These are phyloP conservation scores for Imleria badia DNA, from an alignment of 768 basidiomycete species.

Conservation along the genomic window DNA sequence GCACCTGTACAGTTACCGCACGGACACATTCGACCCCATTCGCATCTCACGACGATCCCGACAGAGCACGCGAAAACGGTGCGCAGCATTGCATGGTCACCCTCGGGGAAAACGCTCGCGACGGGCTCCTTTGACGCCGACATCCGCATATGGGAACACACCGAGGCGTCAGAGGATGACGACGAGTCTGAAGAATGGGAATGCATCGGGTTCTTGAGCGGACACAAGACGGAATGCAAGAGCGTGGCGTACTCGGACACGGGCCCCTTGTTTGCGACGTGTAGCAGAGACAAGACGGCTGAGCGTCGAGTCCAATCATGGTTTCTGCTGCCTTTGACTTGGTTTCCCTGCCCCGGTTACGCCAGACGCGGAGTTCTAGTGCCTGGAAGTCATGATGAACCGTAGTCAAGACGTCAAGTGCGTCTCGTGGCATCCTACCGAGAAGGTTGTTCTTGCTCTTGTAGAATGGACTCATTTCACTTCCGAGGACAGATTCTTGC, in stretches of 20 bases:
- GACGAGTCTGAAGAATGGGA: constrained; percentile 70
- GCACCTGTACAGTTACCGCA: constrained; percentile 71
- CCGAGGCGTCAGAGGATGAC: constrained; percentile 45
- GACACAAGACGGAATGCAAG: constrained; percentile 98
- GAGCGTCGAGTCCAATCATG: constrained; percentile 14
- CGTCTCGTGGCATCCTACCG: constrained; percentile 91
- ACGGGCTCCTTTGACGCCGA: constrained; percentile 94
- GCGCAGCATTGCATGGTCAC: constrained; percentile 83
- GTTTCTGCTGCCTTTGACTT: constrained; percentile 2
- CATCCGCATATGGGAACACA: constrained; percentile 87
- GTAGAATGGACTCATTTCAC: constrained; percentile 6
- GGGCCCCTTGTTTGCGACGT: constrained; percentile 85
- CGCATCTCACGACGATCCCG: constrained; percentile 61
- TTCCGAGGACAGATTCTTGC: constrained; percentile 74
- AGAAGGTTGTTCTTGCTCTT: constrained; percentile 63
- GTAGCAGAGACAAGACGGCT: constrained; percentile 96
- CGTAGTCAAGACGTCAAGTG: constrained; percentile 96
- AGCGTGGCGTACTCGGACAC: constrained; percentile 78
- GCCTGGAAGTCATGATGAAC: constrained; percentile 94
- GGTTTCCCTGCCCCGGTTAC: constrained; percentile 59
- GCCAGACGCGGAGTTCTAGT: constrained; percentile 92
- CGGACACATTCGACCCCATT: constrained; percentile 35
- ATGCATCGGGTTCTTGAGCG: constrained; percentile 82
- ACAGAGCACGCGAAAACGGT: constrained; percentile 91
- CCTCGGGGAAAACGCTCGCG: constrained; percentile 81